Conservation (phyloP, 371 early-diverging fungal species). For the Furculomyces boomerangus region DNA sequence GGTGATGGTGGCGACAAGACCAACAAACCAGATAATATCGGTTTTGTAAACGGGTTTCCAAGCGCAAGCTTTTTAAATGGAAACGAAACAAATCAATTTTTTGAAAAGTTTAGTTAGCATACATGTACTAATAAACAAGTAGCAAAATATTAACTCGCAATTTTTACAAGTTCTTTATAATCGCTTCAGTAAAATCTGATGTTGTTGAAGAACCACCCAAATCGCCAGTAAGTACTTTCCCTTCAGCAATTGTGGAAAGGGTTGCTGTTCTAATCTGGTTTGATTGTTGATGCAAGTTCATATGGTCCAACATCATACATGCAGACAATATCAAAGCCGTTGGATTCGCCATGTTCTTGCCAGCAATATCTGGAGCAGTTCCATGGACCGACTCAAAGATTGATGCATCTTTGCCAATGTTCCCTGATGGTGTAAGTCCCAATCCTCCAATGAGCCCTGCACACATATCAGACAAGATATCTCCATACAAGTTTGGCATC, state of each 20-base stretch:
- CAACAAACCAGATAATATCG: too few species aligned
- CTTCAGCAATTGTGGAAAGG: conserved; percentile 85
- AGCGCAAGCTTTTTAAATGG: too few species aligned
- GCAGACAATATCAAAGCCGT: conserved; percentile 83
- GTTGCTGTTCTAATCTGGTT: conserved; percentile 75
- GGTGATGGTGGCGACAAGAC: too few species aligned
- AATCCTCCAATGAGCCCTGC: conserved; percentile 97
- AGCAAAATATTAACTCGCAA: too few species aligned
- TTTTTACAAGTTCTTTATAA: conserved; percentile 51
- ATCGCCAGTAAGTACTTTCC: conserved; percentile 79
- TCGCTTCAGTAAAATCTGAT: conserved; percentile 78
- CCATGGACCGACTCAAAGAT: conserved; percentile 98
- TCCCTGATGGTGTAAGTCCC: conserved; percentile 93
- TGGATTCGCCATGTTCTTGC: conserved; percentile 76
- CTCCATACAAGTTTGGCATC: conserved; percentile 98
- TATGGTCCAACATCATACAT: conserved; percentile 96
- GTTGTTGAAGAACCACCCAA: conserved; percentile 83
- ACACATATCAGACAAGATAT: conserved; percentile 92
- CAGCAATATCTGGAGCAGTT: conserved; percentile 97
- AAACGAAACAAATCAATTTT: too few species aligned
- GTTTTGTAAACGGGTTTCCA: too few species aligned
- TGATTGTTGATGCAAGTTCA: conserved; percentile 64
- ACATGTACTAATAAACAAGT: too few species aligned
- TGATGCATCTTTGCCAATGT: conserved; percentile 91
- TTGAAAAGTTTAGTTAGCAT: too few species aligned